Percentiles rank a stretch among this genome's conserved stretches.
phyloP scores from a whole-genome alignment of 495 filamentous ascomycete species.

The Neurospora intermedia region DNA sequence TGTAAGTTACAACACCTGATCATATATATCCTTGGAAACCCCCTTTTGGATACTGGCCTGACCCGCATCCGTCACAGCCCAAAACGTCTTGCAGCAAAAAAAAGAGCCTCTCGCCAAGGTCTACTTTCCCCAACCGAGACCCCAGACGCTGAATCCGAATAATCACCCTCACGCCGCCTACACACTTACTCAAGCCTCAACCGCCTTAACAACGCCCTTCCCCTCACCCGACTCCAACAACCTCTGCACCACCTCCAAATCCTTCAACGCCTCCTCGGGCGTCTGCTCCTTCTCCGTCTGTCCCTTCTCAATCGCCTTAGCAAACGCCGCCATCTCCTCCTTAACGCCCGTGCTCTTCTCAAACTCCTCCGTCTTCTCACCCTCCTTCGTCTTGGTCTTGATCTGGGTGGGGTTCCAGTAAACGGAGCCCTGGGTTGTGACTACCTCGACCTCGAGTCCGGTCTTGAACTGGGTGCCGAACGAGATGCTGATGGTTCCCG shows the following conservation, averaged over 20 bases:
- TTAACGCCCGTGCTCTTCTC: conserved; percentile 49
- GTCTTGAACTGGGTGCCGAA: conserved; percentile 56
- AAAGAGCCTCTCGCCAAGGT: background rate
- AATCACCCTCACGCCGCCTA: background rate
- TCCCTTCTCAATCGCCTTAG: conserved; percentile 35
- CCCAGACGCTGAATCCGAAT: background rate
- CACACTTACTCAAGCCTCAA: background rate
- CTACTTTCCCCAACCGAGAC: background rate
- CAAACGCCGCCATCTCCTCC: conserved; percentile 59
- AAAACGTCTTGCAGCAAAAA: background rate
- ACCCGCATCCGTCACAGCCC: background rate
- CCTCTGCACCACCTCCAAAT: conserved; percentile 57
- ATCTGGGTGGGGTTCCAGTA: conserved; percentile 22
- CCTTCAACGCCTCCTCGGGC: conserved; percentile 55
- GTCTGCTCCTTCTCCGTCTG: conserved; percentile 42
- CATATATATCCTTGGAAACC: too few species aligned
- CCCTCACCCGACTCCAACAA: conserved; percentile 51
- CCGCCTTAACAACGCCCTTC: conserved; percentile 26
- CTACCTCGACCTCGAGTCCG: conserved; percentile 38
- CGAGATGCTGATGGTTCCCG: conserved; percentile 48
- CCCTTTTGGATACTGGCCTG: too few species aligned
- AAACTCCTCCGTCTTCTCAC: conserved; percentile 30
- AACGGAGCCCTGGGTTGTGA: conserved; percentile 44
- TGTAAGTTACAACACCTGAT: background rate
- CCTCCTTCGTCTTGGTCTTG: conserved; percentile 25